Percentiles rank a stretch among this genome's conserved stretches.
These are phyloP conservation scores for Cochlearia excelsa DNA, from an alignment of 345 rosid species.

Conservation along the genomic window DNA sequence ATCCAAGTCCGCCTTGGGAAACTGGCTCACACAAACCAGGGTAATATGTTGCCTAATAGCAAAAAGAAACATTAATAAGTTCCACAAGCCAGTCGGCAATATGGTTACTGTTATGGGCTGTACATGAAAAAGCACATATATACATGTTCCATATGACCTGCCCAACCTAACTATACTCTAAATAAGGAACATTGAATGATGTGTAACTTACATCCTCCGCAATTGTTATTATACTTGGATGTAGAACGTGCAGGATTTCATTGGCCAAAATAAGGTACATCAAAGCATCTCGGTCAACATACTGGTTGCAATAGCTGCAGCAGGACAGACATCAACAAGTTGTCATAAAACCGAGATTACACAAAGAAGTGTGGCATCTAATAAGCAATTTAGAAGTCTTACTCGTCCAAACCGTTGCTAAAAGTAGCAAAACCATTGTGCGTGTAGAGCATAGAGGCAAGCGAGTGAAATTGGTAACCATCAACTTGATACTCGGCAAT, in stretches of 20 bases:
- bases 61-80: slow-evolving; percentile 19
- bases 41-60: slow-evolving; percentile 69
- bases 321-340: slow-evolving; percentile 22
- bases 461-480: slow-evolving; percentile 95
- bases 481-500: slow-evolving; percentile 79
- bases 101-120: slow-evolving; percentile 9
- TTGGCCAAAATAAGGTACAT: slow-evolving; percentile 86
- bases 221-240: slow-evolving; percentile 86
- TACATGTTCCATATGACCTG: slow-evolving; percentile 12
- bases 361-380: slow-evolving; percentile 13
- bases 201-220: slow-evolving; percentile 82
- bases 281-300: slow-evolving; percentile 87
- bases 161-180: slow-evolving; percentile 5
- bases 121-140: slow-evolving; percentile 21
- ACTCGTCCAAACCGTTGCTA: slow-evolving; percentile 80
- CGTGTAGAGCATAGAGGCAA: slow-evolving; percentile 85
- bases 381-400: slow-evolving; percentile 42
- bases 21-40: slow-evolving; percentile 93
- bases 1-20: slow-evolving; percentile 92
- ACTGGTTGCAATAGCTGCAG: slow-evolving; percentile 91
- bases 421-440: slow-evolving; percentile 96
- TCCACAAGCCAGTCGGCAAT: slow-evolving; percentile 23
- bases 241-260: slow-evolving; percentile 77
- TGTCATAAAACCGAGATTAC: slow-evolving; percentile 22
- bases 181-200: slow-evolving; percentile 8